These are phyloP conservation scores for Sapria himalayana DNA, from an alignment of 345 rosid genomes.

Conservation along the genomic window DNA sequence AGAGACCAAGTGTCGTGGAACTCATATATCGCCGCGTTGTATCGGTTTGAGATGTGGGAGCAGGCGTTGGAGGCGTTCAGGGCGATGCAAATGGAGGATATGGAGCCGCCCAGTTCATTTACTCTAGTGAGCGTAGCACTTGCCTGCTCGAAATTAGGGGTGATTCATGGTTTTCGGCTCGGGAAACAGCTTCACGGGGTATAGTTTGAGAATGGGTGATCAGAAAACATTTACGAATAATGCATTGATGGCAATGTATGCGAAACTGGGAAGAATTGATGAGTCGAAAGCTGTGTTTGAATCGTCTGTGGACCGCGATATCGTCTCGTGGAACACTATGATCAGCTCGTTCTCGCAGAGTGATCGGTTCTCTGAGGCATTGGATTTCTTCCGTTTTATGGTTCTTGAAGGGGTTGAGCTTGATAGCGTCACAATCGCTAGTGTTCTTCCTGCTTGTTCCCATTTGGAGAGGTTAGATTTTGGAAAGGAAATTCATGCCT, in stretches of 20 bases:
- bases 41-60: conserved; percentile 51
- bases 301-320: conserved; percentile 36
- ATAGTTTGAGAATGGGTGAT: conserved; percentile 40
- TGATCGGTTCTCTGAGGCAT: conserved; percentile 39
- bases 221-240: conserved; percentile 39
- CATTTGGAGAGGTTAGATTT: conserved; percentile 31
- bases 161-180: conserved; percentile 21
- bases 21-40: conserved; percentile 43
- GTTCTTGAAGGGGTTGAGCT: conserved; percentile 36
- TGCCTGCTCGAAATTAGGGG: conserved; percentile 45
- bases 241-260: conserved; percentile 70
- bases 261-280: conserved; percentile 35
- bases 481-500: conserved; percentile 74
- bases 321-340: conserved; percentile 74
- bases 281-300: conserved; percentile 25
- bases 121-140: conserved; percentile 55
- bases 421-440: conserved; percentile 60
- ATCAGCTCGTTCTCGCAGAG: conserved; percentile 50
- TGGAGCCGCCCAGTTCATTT: conserved; percentile 73
- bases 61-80: conserved; percentile 40
- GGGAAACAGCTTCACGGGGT: conserved; percentile 69
- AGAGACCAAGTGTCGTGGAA: conserved; percentile 88
- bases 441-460: conserved; percentile 78
- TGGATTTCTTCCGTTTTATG: conserved; percentile 30
- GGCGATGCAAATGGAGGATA: conserved; percentile 28